Evolutionary conservation across 768 basidiomycete species (phyloP).

Genomic region (Glaciozyma antarctica): DNA sequence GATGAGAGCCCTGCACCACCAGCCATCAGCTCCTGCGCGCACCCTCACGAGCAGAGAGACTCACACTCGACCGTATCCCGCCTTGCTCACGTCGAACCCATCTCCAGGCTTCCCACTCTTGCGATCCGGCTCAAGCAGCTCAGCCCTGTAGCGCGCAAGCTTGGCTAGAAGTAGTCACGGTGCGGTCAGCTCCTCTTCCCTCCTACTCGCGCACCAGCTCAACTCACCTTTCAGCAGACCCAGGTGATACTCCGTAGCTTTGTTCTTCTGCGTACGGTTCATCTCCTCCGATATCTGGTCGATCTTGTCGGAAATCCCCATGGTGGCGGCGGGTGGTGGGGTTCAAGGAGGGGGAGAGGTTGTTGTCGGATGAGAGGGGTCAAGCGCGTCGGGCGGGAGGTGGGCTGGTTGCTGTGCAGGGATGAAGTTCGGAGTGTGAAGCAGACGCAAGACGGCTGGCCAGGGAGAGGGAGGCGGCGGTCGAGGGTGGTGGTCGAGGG

Average conservation of each 20-base stretch:
- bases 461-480: no score
- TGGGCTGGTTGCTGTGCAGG: no score
- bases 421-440: no score
- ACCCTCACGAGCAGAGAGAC: constrained; percentile 15
- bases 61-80: constrained; percentile 34
- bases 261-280: constrained; percentile 76
- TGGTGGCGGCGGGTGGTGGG: constrained; percentile 40
- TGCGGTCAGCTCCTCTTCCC: not conserved
- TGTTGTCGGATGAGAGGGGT: not conserved
- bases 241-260: constrained; percentile 47
- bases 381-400: no score
- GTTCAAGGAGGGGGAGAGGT: not conserved
- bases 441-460: no score
- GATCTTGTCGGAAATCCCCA: constrained; percentile 95
- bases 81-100: constrained; percentile 36
- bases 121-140: constrained; percentile 79
- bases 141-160: constrained; percentile 66
- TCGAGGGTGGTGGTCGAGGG: no score
- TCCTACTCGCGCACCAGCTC: not conserved
- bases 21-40: not conserved
- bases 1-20: constrained; percentile 53
- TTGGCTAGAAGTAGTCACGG: constrained; percentile 68
- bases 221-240: constrained; percentile 10
- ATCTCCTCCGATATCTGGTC: constrained; percentile 66
- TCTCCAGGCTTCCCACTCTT: constrained; percentile 62